A percentile compares a stretch with the other conserved stretches of the same genome.
Conservation (phyloP, 2,329 filamentous ascomycete species). For the Aspergillus brunneoviolaceus region DNA sequence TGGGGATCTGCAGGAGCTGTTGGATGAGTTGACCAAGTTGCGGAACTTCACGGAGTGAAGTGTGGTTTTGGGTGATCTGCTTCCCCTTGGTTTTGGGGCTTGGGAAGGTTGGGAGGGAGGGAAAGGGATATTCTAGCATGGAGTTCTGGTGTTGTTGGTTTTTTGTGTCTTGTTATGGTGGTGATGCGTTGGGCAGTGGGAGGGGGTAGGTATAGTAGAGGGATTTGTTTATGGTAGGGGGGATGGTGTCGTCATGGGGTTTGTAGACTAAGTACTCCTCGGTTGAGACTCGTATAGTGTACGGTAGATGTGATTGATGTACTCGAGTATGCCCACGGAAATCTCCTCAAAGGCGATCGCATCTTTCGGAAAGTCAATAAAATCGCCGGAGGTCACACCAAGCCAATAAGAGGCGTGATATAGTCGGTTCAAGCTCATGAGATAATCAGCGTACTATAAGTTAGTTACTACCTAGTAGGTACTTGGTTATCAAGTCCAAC, state of each 20-base stretch:
- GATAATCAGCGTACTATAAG: too few relatives aligned
- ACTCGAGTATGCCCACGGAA: not conserved
- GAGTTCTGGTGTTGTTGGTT: constrained; percentile 13
- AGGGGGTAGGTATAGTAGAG: not conserved
- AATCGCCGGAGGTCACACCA: not conserved
- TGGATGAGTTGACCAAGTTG: constrained; percentile 88
- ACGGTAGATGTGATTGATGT: too few relatives aligned
- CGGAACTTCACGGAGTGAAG: constrained; percentile 48
- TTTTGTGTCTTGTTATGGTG: not conserved
- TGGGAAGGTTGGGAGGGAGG: not conserved
- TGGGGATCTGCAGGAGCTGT: constrained; percentile 79
- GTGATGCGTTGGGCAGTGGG: not conserved
- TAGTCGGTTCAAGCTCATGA: not conserved
- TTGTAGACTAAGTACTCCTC: not conserved
- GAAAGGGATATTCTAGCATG: constrained; percentile 15
- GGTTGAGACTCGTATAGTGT: too few relatives aligned
- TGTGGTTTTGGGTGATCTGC: not conserved
- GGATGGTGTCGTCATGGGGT: not conserved
- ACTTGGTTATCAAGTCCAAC: too few relatives aligned
- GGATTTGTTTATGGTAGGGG: too few relatives aligned
- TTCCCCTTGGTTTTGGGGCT: too few relatives aligned
- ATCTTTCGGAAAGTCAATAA: not conserved
- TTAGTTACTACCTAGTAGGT: too few relatives aligned
- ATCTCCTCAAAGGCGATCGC: not conserved
- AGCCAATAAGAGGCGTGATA: not conserved